These are phyloP conservation scores for Penicillium digitatum DNA, from an alignment of 2,329 filamentous ascomycete species.

Conservation along the genomic window DNA sequence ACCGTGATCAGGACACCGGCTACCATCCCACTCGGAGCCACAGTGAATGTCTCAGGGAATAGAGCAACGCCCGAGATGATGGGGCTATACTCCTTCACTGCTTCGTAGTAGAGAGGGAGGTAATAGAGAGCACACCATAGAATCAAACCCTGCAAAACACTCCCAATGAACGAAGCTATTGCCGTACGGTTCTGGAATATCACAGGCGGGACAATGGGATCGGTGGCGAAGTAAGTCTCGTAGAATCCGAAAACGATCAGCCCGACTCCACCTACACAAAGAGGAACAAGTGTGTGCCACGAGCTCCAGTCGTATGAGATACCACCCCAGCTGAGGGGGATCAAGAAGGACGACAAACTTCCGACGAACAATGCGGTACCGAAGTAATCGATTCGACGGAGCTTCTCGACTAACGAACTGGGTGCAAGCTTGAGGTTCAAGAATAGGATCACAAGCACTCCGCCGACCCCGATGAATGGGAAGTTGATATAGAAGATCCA, in stretches of 20 bases:
- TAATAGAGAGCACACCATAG: slow-evolving; percentile 55
- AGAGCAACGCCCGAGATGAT: slow-evolving; percentile 54
- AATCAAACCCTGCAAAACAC: slow-evolving; percentile 53
- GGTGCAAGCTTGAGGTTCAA: slow-evolving; percentile 51
- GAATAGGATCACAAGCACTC: slow-evolving; percentile 43
- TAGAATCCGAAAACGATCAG: slow-evolving; percentile 54
- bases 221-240: slow-evolving; percentile 49
- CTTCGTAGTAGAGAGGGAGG: slow-evolving; percentile 44
- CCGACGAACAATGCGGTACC: slow-evolving; percentile 60
- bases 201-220: slow-evolving; percentile 49
- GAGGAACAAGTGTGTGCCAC: slow-evolving; percentile 59
- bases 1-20: slow-evolving; percentile 48
- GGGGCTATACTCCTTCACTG: slow-evolving; percentile 52
- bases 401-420: slow-evolving; percentile 47
- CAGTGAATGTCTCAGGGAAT: slow-evolving; percentile 60
- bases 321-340: slow-evolving; percentile 62
- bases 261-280: slow-evolving; percentile 53
- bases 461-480: slow-evolving; percentile 32
- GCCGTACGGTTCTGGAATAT: slow-evolving; percentile 47
- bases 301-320: slow-evolving; percentile 62
- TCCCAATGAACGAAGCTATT: slow-evolving; percentile 51
- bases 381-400: slow-evolving; percentile 59
- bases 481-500: slow-evolving; percentile 41
- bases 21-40: slow-evolving; percentile 58
- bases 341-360: slow-evolving; percentile 56